Evolutionary conservation across 164 flowering plant species (phyloP), one percentile per base, ranked within the genome.

Genomic region (Houttuynia cordata): DNA sequence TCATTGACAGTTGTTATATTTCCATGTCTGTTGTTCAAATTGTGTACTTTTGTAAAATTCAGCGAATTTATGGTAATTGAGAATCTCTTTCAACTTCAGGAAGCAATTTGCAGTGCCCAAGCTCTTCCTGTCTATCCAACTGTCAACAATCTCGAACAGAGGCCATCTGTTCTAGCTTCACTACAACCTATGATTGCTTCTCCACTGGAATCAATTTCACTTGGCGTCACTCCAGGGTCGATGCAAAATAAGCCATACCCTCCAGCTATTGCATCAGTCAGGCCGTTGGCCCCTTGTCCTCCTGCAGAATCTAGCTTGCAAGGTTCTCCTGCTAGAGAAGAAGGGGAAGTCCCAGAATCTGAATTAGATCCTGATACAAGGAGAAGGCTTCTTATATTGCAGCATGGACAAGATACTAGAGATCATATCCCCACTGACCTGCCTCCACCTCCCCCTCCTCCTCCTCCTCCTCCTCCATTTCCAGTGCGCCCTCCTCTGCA

Each of bases 291-390:
- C 68, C 82, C 70, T 58, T 70, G 69, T 47, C 68, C 68, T 51
- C 74, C 73, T 57, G 60, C 69, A 57, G 96, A 93, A 61, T 69
- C 78, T 52, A 84, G 77, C 78, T 67, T 80, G 76, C 96, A 86
- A 58, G 72, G 74, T 76, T 92, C 98, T 70, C 94, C 97, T 75
- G 91, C 86, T 37, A 84, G 94, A 70, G 99, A 93, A 78, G 99
- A 93, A 73, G 99, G 99, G 60, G 99, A 93, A 70, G 96, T 93
- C 53, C 95, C 95, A 8, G 99, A 90, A 76, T 90, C 96, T 59
- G 99, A 93, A 79, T 68, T 93, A 71, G 99, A 93, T 80, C 97
- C 99, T 60, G 97, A 94, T 74, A 94, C 96, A 66, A 80, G 99
- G 78, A 81, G 99, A 71, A 76, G 99, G 77, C 92, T 90, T 60